A percentile compares a stretch with the other conserved stretches of the same genome.
Evolutionary conservation across 2,329 filamentous ascomycete genomes (phyloP).

Genomic region (Monilinia vaccinii-corymbosi): DNA sequence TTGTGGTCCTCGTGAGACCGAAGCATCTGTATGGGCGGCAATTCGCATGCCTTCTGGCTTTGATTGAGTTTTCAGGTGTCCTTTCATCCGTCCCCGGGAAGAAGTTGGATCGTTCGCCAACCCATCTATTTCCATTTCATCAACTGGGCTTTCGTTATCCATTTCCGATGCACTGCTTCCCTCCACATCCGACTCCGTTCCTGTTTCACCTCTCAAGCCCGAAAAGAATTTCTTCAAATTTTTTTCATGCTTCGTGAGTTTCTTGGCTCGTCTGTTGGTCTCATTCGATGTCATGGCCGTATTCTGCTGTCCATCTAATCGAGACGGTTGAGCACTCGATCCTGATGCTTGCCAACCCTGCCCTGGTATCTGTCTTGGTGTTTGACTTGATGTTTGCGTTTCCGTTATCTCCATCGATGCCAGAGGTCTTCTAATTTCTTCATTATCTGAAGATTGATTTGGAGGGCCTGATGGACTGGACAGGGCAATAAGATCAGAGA

Average conservation of each 20-base stretch:
- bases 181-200: not conserved
- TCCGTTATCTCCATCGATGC: not conserved
- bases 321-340: not conserved
- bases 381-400: not conserved
- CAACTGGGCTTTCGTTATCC: not conserved
- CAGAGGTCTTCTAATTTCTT: too few species aligned
- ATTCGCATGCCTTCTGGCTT: not conserved
- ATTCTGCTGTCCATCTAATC: too few species aligned
- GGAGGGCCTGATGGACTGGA: too few species aligned
- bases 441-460: too few species aligned
- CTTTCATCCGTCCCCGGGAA: not conserved
- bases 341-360: not conserved
- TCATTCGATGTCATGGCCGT: too few species aligned
- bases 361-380: not conserved
- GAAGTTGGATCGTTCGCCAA: not conserved
- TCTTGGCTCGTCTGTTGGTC: not conserved
- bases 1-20: not conserved
- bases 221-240: not conserved
- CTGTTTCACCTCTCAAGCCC: not conserved
- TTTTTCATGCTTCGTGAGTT: not conserved
- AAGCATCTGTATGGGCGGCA: not conserved
- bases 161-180: not conserved
- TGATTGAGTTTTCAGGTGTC: not conserved
- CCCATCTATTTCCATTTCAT: not conserved
- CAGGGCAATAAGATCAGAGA: too few species aligned